Percentiles rank a stretch among this genome's conserved stretches.
These are phyloP conservation scores for Globisporangium emineosum DNA, from an alignment of 352 stramenopile species.

Conservation along the genomic window DNA sequence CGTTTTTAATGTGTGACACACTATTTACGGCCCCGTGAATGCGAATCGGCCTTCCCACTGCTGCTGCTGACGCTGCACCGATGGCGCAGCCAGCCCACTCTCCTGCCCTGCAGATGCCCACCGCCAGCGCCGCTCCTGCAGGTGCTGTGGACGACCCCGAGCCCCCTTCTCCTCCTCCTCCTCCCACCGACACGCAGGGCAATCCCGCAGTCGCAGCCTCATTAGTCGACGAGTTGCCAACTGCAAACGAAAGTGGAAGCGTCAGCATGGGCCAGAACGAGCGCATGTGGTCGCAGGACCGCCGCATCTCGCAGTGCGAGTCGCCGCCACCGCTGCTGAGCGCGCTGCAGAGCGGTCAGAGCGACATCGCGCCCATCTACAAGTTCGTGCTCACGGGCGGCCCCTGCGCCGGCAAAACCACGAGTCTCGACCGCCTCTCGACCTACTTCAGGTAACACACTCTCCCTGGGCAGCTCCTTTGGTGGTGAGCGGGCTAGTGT, in stretches of 20 bases:
- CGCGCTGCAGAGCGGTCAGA: constrained; percentile 59
- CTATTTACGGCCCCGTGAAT: not conserved
- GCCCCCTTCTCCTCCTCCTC: constrained; percentile 20
- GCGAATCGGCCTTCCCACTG: constrained; percentile 2
- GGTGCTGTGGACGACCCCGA: constrained; percentile 6
- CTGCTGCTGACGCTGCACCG: not conserved
- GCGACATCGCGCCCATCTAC: constrained; percentile 82
- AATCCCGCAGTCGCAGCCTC: not conserved
- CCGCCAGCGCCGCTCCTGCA: not conserved
- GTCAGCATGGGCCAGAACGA: constrained; percentile 32
- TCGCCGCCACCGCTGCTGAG: constrained; percentile 60
- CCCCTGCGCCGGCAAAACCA: constrained; percentile 95
- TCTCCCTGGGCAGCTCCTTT: not conserved
- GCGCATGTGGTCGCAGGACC: constrained; percentile 58
- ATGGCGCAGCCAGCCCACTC: not conserved
- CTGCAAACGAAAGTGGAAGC: not conserved
- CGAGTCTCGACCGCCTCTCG: constrained; percentile 90
- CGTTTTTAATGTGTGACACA: not conserved
- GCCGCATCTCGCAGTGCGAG: constrained; percentile 28
- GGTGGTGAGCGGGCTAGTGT: not conserved
- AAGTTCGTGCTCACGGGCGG: constrained; percentile 94
- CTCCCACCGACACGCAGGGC: constrained; percentile 2
- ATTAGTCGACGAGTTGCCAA: not conserved
- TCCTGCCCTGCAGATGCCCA: not conserved
- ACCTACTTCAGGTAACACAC: constrained; percentile 86